Conservation (phyloP, 2,329 filamentous ascomycete species). For the Ophiostoma fasciatum region DNA sequence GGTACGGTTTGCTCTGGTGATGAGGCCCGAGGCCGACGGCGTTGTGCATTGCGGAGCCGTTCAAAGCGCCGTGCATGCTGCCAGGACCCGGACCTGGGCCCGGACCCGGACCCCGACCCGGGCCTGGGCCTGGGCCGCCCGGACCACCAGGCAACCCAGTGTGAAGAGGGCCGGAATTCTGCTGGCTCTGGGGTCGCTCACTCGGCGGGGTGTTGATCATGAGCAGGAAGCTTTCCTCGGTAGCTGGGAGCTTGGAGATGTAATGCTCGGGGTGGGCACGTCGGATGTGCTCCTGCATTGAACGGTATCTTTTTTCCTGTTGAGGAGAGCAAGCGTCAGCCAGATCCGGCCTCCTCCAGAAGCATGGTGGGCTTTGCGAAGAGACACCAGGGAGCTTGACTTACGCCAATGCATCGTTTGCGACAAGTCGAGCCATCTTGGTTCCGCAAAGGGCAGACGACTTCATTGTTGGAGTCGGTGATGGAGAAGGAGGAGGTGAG, state of each 20-base stretch:
- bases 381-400: too few relatives aligned
- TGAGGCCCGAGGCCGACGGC: conserved; percentile 6
- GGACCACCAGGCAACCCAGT: conserved; percentile 4
- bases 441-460: conserved; percentile 89
- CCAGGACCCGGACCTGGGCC: background rate
- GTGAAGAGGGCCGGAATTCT: conserved; percentile 19
- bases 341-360: too few relatives aligned
- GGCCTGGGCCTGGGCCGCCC: too few relatives aligned
- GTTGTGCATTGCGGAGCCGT: conserved; percentile 2
- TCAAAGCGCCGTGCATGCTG: background rate
- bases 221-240: conserved; percentile 90
- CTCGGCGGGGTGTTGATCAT: conserved; percentile 87
- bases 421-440: conserved; percentile 94
- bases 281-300: conserved; percentile 98
- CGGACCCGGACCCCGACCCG: too few relatives aligned
- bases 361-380: too few relatives aligned
- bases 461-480: conserved; percentile 85
- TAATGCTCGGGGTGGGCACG: conserved; percentile 94
- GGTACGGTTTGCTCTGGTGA: conserved; percentile 31
- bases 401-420: conserved; percentile 95
- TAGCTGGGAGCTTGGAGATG: conserved; percentile 93
- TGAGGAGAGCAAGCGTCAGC: background rate
- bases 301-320: conserved; percentile 52
- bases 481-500: conserved; percentile 85
- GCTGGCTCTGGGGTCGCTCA: conserved; percentile 20